Base-by-base conservation (phyloP, 495 filamentous ascomycete genomes). In the Penicillium alfredii region DNA sequence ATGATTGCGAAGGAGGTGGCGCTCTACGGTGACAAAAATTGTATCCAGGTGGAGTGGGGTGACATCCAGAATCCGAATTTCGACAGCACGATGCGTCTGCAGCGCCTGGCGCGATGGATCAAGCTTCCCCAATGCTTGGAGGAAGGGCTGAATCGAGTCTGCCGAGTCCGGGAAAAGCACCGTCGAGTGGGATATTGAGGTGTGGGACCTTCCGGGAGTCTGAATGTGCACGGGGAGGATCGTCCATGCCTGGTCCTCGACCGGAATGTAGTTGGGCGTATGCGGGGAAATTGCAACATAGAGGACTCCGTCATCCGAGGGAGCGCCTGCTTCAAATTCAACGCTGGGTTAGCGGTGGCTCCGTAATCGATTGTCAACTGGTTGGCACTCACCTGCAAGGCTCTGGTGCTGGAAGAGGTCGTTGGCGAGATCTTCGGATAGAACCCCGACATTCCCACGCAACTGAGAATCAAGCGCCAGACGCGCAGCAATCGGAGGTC, bases 231-330 rank as follows among this genome's bases (percentile, higher is more conserved):
- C 81, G 8, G 90, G 86, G 18, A 98, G 74, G 30, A 96, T 74
- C 0, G 86, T 86, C 92, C 92, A 98, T 9, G 71, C 64, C 16
- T 73, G 71, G 28, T 77, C 73, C 58, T 85, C 75, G 27, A 82
- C 69, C 2, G 77, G 53, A 16, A 53, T 51, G 27, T 74, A 64
- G 30, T 68, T 69, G 8, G 88, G 83, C 3, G 78, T 66, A 74
- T 86, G 88, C 15, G 88, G 86, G 20, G 88, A 81, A 45, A 95
- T 80, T 17, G 86, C 88, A 40, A 92, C 73, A 51, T 88, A 78
- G 14, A 73, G 63, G 29, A 75, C 42, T 13, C 52, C 55, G 28
- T 61, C 60, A 14, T 48, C 48, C 7, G 39, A 44, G 18, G 44
- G 42, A 11, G 44, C 38, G 42, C 44, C 49, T 59, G 33, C 8